These are phyloP conservation scores for Tillandsia fasciculata DNA, from an alignment of 176 grass and related monocot genomes.

Conservation along the genomic window DNA sequence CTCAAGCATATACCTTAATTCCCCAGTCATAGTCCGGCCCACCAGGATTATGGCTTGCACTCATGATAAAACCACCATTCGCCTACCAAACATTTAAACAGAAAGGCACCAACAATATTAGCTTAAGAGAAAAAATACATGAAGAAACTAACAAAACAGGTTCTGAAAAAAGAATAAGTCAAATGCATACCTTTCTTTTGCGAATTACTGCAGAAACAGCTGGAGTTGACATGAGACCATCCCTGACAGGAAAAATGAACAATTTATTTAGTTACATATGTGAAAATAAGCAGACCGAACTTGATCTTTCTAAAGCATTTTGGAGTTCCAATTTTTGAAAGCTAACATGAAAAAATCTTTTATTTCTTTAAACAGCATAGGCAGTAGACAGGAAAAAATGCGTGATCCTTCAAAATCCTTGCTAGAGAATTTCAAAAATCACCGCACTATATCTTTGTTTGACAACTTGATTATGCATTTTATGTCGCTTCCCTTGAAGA, in stretches of 20 bases:
- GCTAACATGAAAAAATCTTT: too few species aligned
- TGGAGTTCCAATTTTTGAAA: too few species aligned
- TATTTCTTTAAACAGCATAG: too few species aligned
- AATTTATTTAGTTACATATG: neutral
- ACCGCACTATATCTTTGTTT: too few species aligned
- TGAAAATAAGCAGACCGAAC: neutral
- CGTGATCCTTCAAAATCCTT: too few species aligned
- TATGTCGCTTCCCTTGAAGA: too few species aligned
- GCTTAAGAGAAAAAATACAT: neutral
- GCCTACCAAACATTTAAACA: constrained; percentile 38
- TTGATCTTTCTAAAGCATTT: too few species aligned
- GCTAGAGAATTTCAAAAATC: too few species aligned
- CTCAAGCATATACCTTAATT: constrained; percentile 53
- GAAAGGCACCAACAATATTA: constrained; percentile 6
- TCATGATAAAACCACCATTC: constrained; percentile 91
- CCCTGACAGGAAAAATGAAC: constrained; percentile 23
- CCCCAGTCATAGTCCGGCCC: constrained; percentile 86
- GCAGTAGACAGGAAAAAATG: too few species aligned
- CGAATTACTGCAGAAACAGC: constrained; percentile 87
- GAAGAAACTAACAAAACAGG: neutral
- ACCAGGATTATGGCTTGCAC: constrained; percentile 93
- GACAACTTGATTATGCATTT: too few species aligned
- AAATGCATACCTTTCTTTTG: constrained; percentile 45
- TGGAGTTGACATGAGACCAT: constrained; percentile 80
- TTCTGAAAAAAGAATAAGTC: constrained; percentile 9